Conservation (phyloP, 257 asterid genomes). For the Leptodermis oblonga region DNA sequence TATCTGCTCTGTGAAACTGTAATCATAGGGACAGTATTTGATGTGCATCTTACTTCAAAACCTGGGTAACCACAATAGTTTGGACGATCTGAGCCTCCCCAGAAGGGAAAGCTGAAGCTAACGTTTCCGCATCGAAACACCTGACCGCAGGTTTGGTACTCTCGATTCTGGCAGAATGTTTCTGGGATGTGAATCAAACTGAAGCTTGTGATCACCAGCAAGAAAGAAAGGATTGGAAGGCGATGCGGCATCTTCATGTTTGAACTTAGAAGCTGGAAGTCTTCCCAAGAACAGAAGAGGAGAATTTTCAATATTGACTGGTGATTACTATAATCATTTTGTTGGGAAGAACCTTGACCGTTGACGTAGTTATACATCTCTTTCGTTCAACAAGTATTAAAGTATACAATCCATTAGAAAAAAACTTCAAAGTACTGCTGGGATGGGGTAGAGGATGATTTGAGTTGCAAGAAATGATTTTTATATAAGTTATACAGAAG, state of each 20-base stretch:
- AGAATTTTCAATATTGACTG: too few species aligned
- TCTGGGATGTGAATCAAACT: slow-evolving; percentile 19
- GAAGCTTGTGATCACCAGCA: slow-evolving; percentile 16
- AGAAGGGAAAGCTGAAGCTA: slow-evolving; percentile 44
- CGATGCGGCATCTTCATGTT: neutral
- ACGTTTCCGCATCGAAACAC: slow-evolving; percentile 27
- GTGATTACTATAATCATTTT: too few species aligned
- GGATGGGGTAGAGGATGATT: too few species aligned
- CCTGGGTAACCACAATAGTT: slow-evolving; percentile 48
- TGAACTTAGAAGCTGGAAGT: neutral
- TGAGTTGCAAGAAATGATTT: too few species aligned
- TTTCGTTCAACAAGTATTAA: too few species aligned
- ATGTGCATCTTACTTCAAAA: slow-evolving; percentile 36
- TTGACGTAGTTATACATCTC: too few species aligned
- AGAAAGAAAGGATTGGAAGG: slow-evolving; percentile 8
- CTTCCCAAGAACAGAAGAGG: too few species aligned
- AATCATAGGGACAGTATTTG: slow-evolving; percentile 17
- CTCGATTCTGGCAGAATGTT: slow-evolving; percentile 24
- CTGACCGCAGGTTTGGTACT: slow-evolving; percentile 23
- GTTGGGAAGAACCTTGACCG: too few species aligned
- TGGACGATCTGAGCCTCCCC: slow-evolving; percentile 33
- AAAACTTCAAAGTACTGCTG: too few species aligned
- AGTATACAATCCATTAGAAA: too few species aligned
- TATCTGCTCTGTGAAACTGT: slow-evolving; percentile 18
- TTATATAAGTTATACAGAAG: too few species aligned